Evolutionary conservation across 1,284 basidiomycete genomes (phyloP).

Genomic region (Rhodotorula sp.): DNA sequence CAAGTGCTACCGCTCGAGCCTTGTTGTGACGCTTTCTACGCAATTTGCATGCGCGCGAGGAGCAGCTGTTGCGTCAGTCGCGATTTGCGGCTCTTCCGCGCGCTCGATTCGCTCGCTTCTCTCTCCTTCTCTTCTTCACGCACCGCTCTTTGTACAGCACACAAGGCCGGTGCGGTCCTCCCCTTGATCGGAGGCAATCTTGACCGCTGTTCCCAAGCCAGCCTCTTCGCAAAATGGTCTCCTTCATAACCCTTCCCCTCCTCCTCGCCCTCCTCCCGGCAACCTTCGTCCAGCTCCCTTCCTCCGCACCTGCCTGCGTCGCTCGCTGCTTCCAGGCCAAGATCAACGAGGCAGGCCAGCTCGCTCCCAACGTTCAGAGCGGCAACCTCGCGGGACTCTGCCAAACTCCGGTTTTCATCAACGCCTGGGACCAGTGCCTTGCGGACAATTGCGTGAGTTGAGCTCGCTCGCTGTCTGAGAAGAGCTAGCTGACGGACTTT

Average conservation of each 20-base stretch:
- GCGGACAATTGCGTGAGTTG: constrained; percentile 12
- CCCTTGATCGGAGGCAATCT: no score
- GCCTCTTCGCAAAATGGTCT: background rate
- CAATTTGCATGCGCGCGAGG: background rate
- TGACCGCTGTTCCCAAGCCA: background rate
- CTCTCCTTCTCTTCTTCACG: background rate
- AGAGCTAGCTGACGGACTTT: background rate
- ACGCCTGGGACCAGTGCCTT: constrained; percentile 18
- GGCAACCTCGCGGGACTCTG: constrained; percentile 13
- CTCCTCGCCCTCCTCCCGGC: background rate
- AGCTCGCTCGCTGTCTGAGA: no score
- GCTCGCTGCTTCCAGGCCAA: constrained; percentile 17
- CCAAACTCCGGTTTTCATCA: background rate
- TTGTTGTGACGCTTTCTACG: no score
- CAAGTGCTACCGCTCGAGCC: background rate
- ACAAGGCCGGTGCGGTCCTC: no score
- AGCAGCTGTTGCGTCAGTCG: background rate
- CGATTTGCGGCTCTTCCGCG: background rate
- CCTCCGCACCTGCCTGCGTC: constrained; percentile 12
- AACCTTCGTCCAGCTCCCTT: constrained; percentile 2
- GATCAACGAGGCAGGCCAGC: constrained; percentile 10
- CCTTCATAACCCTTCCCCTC: background rate
- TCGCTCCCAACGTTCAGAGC: constrained; percentile 9
- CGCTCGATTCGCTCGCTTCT: background rate
- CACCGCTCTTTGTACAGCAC: background rate